A percentile compares a stretch with the other conserved stretches of the same genome.
Evolutionary conservation across 2,329 filamentous ascomycete genomes (phyloP).

Genomic region (Colletotrichum sp.): DNA sequence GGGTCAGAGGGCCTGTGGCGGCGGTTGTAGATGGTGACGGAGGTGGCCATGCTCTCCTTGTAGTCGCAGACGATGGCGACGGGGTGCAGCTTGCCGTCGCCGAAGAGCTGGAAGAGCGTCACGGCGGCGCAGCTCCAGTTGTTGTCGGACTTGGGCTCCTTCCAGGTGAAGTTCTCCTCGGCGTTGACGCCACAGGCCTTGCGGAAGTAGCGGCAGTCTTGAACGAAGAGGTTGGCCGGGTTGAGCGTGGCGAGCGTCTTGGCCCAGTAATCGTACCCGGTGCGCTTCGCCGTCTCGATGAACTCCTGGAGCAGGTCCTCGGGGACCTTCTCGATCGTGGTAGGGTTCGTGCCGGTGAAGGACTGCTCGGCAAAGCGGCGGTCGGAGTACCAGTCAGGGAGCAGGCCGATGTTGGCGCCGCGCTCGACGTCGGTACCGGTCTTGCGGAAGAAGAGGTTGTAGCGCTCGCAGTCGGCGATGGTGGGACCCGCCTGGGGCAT

Average conservation of each 20-base stretch:
- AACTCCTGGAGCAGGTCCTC: constrained; percentile 37
- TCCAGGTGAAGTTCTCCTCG: constrained; percentile 29
- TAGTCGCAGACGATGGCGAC: constrained; percentile 55
- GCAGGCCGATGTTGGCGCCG: constrained; percentile 36
- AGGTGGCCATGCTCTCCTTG: constrained; percentile 35
- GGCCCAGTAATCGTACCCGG: constrained; percentile 37
- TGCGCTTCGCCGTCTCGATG: constrained; percentile 34
- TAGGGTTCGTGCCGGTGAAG: constrained; percentile 49
- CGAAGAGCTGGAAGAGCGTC: constrained; percentile 45
- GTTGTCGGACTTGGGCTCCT: constrained; percentile 33
- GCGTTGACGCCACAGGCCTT: constrained; percentile 35
- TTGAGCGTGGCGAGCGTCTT: constrained; percentile 31
- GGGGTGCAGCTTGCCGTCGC: constrained; percentile 51
- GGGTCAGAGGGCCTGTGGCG: constrained; percentile 36
- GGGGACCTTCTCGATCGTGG: constrained; percentile 46
- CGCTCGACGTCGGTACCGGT: constrained; percentile 37
- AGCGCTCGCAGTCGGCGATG: constrained; percentile 31
- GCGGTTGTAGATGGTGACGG: constrained; percentile 55
- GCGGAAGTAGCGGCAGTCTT: constrained; percentile 50
- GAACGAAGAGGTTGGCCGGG: constrained; percentile 40
- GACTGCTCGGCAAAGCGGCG: constrained; percentile 49
- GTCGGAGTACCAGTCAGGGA: constrained; percentile 26
- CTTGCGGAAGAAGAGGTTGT: constrained; percentile 40
- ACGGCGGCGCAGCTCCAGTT: constrained; percentile 41
- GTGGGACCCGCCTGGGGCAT: constrained; percentile 31